These are phyloP conservation scores for Vicia sativa DNA, from an alignment of 306 rosid species.

Conservation along the genomic window DNA sequence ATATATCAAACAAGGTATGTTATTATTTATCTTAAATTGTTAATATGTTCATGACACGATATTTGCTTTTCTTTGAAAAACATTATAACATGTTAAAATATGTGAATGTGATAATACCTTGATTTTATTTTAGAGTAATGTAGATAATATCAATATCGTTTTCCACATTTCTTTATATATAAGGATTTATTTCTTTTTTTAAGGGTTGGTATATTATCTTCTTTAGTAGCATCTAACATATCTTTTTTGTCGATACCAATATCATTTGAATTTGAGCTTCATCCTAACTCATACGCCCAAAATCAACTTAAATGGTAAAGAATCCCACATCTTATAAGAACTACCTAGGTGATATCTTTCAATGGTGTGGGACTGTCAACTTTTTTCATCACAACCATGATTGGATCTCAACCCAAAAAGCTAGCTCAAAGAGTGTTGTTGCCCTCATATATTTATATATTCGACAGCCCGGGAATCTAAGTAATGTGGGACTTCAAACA, in stretches of 20 bases:
- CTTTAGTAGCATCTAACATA: constrained; percentile 17
- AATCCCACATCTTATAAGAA: background rate
- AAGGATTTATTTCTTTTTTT: background rate
- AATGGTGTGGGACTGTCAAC: background rate
- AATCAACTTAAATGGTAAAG: background rate
- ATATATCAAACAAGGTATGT: constrained; percentile 88
- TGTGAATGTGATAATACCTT: background rate
- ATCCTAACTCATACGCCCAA: background rate
- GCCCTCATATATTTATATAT: no score
- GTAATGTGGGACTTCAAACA: no score
- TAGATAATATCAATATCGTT: background rate
- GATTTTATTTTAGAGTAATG: background rate
- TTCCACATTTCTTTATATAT: background rate
- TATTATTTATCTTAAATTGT: constrained; percentile 33
- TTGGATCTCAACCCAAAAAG: no score
- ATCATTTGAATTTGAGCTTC: background rate
- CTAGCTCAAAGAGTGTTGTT: no score
- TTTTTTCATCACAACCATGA: background rate
- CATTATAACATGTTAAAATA: background rate
- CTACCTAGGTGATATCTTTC: background rate
- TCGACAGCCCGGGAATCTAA: no score
- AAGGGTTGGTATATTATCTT: background rate
- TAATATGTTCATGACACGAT: constrained; percentile 23
- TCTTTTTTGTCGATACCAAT: background rate
- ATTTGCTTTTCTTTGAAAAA: constrained; percentile 19